phyloP scores from a whole-genome alignment of 805 yeast genomes.

The Vanderwaltozyma verrucispora region DNA sequence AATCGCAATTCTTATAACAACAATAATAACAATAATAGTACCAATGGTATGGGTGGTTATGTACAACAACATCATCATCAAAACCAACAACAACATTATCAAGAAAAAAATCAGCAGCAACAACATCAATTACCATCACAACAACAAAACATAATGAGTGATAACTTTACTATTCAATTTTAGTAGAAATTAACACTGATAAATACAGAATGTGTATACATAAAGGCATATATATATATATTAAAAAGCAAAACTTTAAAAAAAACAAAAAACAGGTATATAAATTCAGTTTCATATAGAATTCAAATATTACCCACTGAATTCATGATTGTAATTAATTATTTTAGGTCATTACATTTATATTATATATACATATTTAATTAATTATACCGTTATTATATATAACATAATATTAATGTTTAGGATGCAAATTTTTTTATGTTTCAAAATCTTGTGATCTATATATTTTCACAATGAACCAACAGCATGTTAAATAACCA shows the following conservation, averaged over 20 bases:
- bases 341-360: no score
- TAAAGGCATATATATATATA: neutral
- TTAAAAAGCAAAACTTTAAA: no score
- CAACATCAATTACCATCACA: slow-evolving; percentile 10
- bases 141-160: neutral
- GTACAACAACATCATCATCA: slow-evolving; percentile 20
- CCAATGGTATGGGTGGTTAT: slow-evolving; percentile 25
- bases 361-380: no score
- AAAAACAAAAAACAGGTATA: no score
- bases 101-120: no score
- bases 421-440: neutral
- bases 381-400: no score
- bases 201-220: neutral
- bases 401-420: no score
- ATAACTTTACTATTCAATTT: neutral
- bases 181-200: no score
- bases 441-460: neutral
- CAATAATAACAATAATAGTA: slow-evolving; percentile 15
- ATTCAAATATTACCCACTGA: no score
- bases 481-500: slow-evolving; percentile 55
- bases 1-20: slow-evolving; percentile 1
- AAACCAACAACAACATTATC: slow-evolving; percentile 3
- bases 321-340: no score
- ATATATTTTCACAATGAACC: slow-evolving; percentile 44
- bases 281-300: no score